Base-by-base conservation (phyloP, 2,329 filamentous ascomycete genomes). In the Geosmithia putterillii region DNA sequence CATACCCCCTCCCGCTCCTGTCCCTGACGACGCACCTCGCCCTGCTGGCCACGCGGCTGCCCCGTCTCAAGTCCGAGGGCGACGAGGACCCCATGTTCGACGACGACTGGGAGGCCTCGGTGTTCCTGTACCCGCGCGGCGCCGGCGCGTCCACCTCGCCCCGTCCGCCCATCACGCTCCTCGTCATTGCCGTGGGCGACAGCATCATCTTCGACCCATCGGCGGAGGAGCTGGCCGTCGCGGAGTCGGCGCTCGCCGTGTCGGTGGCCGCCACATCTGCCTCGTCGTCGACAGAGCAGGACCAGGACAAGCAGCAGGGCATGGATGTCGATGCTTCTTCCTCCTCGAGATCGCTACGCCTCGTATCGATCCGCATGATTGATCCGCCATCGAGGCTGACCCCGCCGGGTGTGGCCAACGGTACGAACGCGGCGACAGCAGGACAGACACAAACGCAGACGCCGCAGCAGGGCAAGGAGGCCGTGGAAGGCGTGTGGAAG, bases 11-110 rank as follows among this genome's bases (percentile, higher is more conserved):
- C 7, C 90, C 90, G 1, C 76, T 98, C 10, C 80, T 98, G 37
- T 95, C 88, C 25, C 75, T 96, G 46, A 94, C 92, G 18, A 90
- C 86, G 40, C 89, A 98, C 60, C 81, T 98, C 47, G 92, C 92
- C 3, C 83, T 98, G 40, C 79, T 95, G 48, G 81, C 86, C 23
- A 90, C 92, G 7, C 81, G 84, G 49, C 72, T 96, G 3, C 92
- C 92, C 7, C 76, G 80, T 21, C 71, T 95, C 42, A 86, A 86
- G 59, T 95, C 89, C 2, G 85, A 94, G 61, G 77, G 78, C 45
- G 90, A 96, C 64, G 92, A 98, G 66, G 92, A 98, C 54, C 92
- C 92, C 12, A 81, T 95, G 58, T 98, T 98, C 64, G 84, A 95
- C 66, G 92, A 98, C 64, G 92, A 98, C 66, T 98, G 92, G 92